phyloP scores from a whole-genome alignment of 306 rosid genomes.

The Glycine tomentella region DNA sequence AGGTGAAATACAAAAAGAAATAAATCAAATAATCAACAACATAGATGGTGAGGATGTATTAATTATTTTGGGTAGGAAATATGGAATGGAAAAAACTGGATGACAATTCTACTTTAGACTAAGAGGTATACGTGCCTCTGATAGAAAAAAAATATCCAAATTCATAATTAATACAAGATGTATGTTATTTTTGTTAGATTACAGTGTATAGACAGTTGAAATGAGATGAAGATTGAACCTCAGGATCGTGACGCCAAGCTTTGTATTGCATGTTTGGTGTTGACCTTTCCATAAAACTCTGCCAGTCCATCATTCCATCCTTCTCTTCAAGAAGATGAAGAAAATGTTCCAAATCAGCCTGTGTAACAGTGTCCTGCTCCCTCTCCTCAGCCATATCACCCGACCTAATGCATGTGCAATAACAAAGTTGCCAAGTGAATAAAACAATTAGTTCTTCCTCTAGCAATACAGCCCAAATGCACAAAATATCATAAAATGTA shows the following conservation, averaged over 20 bases:
- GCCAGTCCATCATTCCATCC: conserved; percentile 87
- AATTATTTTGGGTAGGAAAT: conserved; percentile 20
- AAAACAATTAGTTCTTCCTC: conserved; percentile 21
- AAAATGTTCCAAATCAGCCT: conserved; percentile 83
- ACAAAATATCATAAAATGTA: conserved; percentile 14
- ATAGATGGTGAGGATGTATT: conserved; percentile 10
- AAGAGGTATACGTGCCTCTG: conserved; percentile 25
- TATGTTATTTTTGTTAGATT: neutral
- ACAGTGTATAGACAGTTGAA: conserved; percentile 25
- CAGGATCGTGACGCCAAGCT: conserved; percentile 98
- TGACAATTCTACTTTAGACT: conserved; percentile 29
- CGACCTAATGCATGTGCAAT: conserved; percentile 48
- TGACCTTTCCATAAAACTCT: conserved; percentile 82
- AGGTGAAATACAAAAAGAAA: conserved; percentile 38
- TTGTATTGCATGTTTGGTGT: conserved; percentile 81
- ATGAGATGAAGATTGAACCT: conserved; percentile 59
- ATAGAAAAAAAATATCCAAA: conserved; percentile 40
- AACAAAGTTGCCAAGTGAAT: conserved; percentile 47
- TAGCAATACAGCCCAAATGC: conserved; percentile 1
- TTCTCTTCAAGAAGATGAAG: conserved; percentile 78
- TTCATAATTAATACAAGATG: conserved; percentile 4
- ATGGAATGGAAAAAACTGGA: conserved; percentile 27
- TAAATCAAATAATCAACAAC: conserved; percentile 1
- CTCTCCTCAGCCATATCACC: conserved; percentile 54
- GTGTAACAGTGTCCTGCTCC: conserved; percentile 66